Evolutionary conservation across 176 grass and related monocot genomes (phyloP).

Genomic region (Eragrostis curvula): DNA sequence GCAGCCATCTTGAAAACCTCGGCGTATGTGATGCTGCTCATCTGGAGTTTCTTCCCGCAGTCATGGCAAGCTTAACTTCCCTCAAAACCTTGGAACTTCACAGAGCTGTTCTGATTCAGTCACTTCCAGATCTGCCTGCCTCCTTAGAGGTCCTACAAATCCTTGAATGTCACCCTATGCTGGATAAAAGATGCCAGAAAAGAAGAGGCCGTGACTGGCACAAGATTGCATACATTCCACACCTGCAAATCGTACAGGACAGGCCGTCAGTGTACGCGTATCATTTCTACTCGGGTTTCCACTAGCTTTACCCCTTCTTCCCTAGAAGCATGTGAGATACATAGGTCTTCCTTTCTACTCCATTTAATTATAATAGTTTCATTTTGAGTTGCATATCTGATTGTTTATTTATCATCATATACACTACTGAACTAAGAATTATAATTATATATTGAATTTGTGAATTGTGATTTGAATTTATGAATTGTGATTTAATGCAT

Average conservation of each 20-base stretch:
- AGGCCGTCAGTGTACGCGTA: background rate
- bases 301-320: too few relatives aligned
- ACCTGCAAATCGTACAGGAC: background rate
- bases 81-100: background rate
- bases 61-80: background rate
- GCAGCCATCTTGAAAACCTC: background rate
- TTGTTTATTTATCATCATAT: too few relatives aligned
- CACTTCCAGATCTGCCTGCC: conserved; percentile 35
- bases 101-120: background rate
- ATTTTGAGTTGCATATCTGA: too few relatives aligned
- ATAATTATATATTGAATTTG: too few relatives aligned
- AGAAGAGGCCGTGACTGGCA: conserved; percentile 12
- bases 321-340: too few relatives aligned
- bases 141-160: background rate
- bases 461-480: too few relatives aligned
- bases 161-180: background rate
- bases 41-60: conserved; percentile 8
- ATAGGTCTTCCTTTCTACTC: too few relatives aligned
- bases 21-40: background rate
- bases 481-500: too few relatives aligned
- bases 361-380: too few relatives aligned
- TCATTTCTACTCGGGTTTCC: background rate
- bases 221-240: background rate
- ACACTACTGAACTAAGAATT: too few relatives aligned
- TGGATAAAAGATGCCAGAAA: background rate